Conservation (phyloP, 176 grass and related monocot species). For the Avena atlantica region DNA sequence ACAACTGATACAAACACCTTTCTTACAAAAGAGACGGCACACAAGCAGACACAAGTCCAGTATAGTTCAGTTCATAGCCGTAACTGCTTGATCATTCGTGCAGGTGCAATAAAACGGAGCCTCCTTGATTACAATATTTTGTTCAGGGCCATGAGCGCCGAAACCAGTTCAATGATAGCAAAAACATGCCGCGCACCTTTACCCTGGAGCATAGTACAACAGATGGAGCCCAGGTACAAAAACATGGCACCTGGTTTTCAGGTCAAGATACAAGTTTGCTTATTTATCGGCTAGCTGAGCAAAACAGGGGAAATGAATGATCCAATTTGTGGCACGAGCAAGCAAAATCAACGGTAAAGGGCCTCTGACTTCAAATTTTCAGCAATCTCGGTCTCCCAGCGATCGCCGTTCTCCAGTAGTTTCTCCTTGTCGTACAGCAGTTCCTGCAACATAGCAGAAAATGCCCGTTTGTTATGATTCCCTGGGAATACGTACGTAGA, state of each 20-base stretch:
- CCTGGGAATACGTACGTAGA: neutral
- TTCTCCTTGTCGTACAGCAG: constrained; percentile 99
- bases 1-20: neutral
- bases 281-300: constrained; percentile 51
- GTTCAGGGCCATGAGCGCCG: neutral
- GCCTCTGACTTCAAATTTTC: constrained; percentile 89
- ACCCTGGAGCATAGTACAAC: constrained; percentile 20
- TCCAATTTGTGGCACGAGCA: neutral
- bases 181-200: constrained; percentile 33
- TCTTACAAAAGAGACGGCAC: neutral
- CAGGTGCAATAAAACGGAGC: neutral
- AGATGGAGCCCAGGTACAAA: constrained; percentile 17
- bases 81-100: neutral
- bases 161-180: neutral
- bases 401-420: constrained; percentile 90
- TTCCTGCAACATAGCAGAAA: constrained; percentile 53
- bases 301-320: neutral
- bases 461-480: neutral
- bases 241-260: constrained; percentile 21
- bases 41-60: neutral
- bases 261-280: constrained; percentile 42
- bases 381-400: constrained; percentile 97
- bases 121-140: neutral
- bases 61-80: neutral
- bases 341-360: constrained; percentile 77